These are phyloP conservation scores for Cladobotryum protrusum DNA, from an alignment of 2,329 filamentous ascomycete species.

Conservation along the genomic window DNA sequence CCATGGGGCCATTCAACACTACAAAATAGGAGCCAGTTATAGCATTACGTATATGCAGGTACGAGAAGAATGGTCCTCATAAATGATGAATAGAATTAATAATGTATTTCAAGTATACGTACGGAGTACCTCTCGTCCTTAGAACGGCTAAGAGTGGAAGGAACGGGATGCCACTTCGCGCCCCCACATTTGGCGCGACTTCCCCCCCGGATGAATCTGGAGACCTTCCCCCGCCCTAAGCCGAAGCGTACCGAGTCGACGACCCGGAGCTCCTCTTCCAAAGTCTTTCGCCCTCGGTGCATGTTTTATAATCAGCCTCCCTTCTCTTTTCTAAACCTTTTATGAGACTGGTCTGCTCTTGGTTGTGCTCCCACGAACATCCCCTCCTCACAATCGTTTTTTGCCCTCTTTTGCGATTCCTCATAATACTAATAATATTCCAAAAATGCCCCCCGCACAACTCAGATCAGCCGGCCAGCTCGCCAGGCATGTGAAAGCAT, in stretches of 20 bases:
- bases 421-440: background rate
- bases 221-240: constrained; percentile 26
- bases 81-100: no score
- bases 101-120: no score
- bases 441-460: constrained; percentile 27
- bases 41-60: no score
- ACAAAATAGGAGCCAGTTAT: no score
- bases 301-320: background rate
- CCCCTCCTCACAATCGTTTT: background rate
- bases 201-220: background rate
- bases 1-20: no score
- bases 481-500: constrained; percentile 34
- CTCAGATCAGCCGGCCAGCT: constrained; percentile 31
- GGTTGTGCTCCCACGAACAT: background rate
- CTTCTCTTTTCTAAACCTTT: background rate
- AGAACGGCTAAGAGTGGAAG: no score
- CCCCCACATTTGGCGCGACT: no score
- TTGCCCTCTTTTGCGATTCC: background rate
- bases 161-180: no score
- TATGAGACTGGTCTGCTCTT: background rate
- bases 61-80: no score
- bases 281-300: background rate
- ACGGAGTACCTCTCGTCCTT: no score
- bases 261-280: constrained; percentile 8
- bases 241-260: constrained; percentile 31